A percentile compares a stretch with the other conserved stretches of the same genome.
These are phyloP conservation scores for Leucocoprinus gongylophorus DNA, from an alignment of 1,284 basidiomycete species.

Conservation along the genomic window DNA sequence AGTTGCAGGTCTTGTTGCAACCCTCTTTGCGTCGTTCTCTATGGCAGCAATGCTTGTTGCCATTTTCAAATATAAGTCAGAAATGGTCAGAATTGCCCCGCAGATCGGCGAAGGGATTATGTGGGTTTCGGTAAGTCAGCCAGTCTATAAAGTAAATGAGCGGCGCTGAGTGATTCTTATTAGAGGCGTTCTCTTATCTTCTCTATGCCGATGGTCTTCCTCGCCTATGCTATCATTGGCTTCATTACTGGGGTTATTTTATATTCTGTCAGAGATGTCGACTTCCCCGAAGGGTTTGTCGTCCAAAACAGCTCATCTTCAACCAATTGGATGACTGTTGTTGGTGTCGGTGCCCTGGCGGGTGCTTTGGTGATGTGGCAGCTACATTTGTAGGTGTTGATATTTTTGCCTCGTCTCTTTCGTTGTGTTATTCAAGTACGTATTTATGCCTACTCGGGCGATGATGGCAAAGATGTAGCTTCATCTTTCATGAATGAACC, in stretches of 20 bases:
- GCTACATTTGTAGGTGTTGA: constrained; percentile 4
- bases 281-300: constrained; percentile 26
- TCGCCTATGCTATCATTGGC: constrained; percentile 59
- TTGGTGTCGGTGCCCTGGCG: constrained; percentile 51
- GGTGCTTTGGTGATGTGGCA: constrained; percentile 46
- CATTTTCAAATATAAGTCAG: constrained; percentile 59
- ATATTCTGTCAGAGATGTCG: constrained; percentile 53
- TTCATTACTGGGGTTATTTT: constrained; percentile 59
- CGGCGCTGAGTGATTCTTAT: constrained; percentile 6
- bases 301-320: constrained; percentile 44
- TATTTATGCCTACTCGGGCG: no score
- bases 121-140: constrained; percentile 45
- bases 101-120: constrained; percentile 48
- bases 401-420: neutral
- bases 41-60: constrained; percentile 61
- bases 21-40: constrained; percentile 58
- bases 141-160: neutral
- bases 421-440: neutral
- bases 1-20: constrained; percentile 55
- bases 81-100: constrained; percentile 43
- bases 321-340: constrained; percentile 55
- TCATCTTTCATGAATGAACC: no score
- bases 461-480: no score
- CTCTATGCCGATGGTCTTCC: constrained; percentile 66
- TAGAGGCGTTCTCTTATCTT: constrained; percentile 57